Evolutionary conservation across 371 early-diverging fungal genomes (phyloP).

Genomic region (Mortierella sp.): DNA sequence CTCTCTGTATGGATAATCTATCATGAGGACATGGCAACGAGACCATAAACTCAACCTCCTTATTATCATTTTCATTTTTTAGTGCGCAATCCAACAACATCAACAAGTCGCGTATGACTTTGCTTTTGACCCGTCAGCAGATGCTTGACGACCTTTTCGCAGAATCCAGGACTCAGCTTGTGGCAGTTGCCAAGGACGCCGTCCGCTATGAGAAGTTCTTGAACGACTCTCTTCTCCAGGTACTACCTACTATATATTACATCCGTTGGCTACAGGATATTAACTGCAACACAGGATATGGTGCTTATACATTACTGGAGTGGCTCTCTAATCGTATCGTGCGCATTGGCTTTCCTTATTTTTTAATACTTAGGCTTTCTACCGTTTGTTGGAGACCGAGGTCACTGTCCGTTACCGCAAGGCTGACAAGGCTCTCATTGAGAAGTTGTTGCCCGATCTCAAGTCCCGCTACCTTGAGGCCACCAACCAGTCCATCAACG

Average conservation of each 20-base stretch:
- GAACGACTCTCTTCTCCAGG: constrained; percentile 83
- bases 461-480: constrained; percentile 71
- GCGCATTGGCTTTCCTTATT: background rate
- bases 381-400: constrained; percentile 86
- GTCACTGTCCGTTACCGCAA: constrained; percentile 82
- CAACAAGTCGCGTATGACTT: constrained; percentile 94
- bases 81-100: constrained; percentile 95
- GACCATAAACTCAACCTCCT: constrained; percentile 7
- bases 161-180: constrained; percentile 70
- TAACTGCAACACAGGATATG: background rate
- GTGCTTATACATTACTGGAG: background rate
- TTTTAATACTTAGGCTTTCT: constrained; percentile 79
- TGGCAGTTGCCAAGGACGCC: constrained; percentile 68
- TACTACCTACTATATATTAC: constrained; percentile 16
- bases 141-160: constrained; percentile 85
- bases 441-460: constrained; percentile 73
- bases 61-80: constrained; percentile 13
- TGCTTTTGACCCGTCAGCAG: constrained; percentile 92
- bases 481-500: constrained; percentile 62
- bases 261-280: background rate
- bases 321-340: background rate
- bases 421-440: constrained; percentile 77
- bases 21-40: constrained; percentile 19
- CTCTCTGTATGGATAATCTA: background rate
- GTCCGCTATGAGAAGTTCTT: constrained; percentile 72